Evolutionary conservation across 148 eudicot genomes (phyloP).

Genomic region (Rheum nobile): DNA sequence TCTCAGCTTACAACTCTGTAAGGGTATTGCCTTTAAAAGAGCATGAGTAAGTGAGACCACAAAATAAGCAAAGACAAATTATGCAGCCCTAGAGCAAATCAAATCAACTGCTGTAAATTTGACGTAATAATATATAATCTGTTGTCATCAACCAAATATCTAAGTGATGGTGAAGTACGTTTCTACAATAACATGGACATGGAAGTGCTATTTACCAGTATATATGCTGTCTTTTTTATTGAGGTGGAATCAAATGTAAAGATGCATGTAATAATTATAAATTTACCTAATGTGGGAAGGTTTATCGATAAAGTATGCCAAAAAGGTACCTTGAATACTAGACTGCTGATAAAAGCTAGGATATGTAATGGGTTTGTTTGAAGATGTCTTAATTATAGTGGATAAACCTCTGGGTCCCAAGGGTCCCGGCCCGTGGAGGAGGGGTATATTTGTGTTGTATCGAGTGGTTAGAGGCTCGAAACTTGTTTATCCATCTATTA

Average conservation of each 20-base stretch:
- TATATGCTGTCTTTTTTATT: neutral
- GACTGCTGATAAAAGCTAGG: neutral
- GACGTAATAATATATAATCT: too few relatives aligned
- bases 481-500: neutral
- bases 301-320: neutral
- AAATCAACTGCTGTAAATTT: too few relatives aligned
- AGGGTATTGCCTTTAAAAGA: neutral
- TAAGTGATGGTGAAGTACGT: neutral
- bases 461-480: neutral
- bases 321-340: neutral
- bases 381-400: neutral
- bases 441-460: neutral
- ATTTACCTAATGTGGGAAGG: neutral
- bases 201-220: neutral
- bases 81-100: too few relatives aligned
- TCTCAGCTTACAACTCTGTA: neutral
- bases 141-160: neutral
- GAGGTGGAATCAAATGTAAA: neutral
- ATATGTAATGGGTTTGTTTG: neutral
- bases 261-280: neutral
- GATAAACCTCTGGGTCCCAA: neutral
- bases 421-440: neutral
- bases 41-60: neutral
- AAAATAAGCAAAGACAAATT: neutral
- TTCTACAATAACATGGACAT: neutral